A percentile compares a stretch with the other conserved stretches of the same genome.
phyloP scores from a whole-genome alignment of 495 filamentous ascomycete species.

The Neurospora sp. region DNA sequence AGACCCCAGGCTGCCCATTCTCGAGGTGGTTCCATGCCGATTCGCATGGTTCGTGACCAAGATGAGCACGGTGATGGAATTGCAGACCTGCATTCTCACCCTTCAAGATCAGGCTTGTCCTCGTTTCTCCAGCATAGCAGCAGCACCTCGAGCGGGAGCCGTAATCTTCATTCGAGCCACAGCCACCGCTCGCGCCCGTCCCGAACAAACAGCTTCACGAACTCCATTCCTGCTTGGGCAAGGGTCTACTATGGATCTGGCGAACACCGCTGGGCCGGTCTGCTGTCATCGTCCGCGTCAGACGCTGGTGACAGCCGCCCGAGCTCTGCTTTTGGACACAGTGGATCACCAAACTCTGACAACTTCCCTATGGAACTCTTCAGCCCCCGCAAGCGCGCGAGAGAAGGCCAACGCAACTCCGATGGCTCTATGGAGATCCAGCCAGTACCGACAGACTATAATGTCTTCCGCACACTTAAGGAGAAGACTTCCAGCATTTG shows the following conservation, averaged over 20 bases:
- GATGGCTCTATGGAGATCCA: conserved; percentile 24
- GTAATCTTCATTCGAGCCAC: conserved; percentile 36
- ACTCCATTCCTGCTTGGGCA: conserved; percentile 56
- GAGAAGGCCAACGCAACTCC: conserved; percentile 19
- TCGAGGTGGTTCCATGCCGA: conserved; percentile 20
- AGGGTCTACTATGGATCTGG: conserved; percentile 47
- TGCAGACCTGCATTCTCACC: conserved; percentile 37
- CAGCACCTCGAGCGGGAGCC: conserved; percentile 25
- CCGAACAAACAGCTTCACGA: conserved; percentile 44
- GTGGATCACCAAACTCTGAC: conserved; percentile 35
- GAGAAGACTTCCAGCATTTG: conserved; percentile 50
- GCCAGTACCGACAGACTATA: conserved; percentile 16
- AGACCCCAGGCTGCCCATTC: conserved; percentile 25
- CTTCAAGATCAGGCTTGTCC: conserved; percentile 36
- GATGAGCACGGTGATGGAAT: conserved; percentile 48
- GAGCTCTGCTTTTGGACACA: conserved; percentile 24
- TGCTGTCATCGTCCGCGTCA: conserved; percentile 28
- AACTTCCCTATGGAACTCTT: conserved; percentile 39
- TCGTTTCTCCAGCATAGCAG: conserved; percentile 29
- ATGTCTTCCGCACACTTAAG: conserved; percentile 20
- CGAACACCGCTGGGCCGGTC: conserved; percentile 35
- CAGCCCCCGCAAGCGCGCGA: conserved; percentile 42
- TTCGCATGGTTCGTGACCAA: conserved; percentile 35
- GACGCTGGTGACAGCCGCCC: conserved; percentile 33
- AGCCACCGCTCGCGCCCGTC: conserved; percentile 22